Evolutionary conservation across 1,139 yeast genomes (phyloP).

Genomic region (Arxiozyma bovina): DNA sequence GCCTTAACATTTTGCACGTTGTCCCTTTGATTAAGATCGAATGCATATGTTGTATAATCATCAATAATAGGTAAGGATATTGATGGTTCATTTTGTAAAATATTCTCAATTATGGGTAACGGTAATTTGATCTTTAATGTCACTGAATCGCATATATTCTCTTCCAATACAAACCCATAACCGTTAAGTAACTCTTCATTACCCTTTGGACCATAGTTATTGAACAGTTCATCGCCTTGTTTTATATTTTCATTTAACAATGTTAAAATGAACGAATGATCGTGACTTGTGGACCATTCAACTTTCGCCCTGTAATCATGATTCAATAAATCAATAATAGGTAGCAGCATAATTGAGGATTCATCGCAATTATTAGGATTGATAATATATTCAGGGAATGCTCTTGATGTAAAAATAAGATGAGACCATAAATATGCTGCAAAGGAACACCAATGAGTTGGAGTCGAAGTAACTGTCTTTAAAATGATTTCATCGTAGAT

Average conservation of each 20-base stretch:
- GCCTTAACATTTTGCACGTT: slow-evolving; percentile 14
- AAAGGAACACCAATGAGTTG: slow-evolving; percentile 49
- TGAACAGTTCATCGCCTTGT: slow-evolving; percentile 47
- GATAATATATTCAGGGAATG: slow-evolving; percentile 60
- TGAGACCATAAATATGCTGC: slow-evolving; percentile 68
- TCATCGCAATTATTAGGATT: slow-evolving; percentile 19
- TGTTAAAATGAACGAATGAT: slow-evolving; percentile 19
- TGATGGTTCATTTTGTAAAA: slow-evolving; percentile 33
- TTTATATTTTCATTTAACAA: slow-evolving; percentile 18
- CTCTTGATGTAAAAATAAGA: slow-evolving; percentile 61
- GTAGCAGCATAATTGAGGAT: slow-evolving; percentile 53
- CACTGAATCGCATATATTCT: slow-evolving; percentile 56
- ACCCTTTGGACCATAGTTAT: slow-evolving; percentile 81
- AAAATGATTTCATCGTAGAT: slow-evolving; percentile 12
- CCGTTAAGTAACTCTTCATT: slow-evolving; percentile 57
- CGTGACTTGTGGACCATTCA: slow-evolving; percentile 45
- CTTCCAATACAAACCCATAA: slow-evolving; percentile 59
- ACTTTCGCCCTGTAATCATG: slow-evolving; percentile 56
- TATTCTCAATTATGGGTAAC: slow-evolving; percentile 20
- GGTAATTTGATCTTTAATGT: slow-evolving; percentile 49
- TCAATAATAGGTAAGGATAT: slow-evolving; percentile 40
- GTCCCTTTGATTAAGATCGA: slow-evolving; percentile 16
- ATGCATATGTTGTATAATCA: slow-evolving; percentile 35
- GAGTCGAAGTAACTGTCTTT: slow-evolving; percentile 7
- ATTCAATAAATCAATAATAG: slow-evolving; percentile 69